phyloP scores from a whole-genome alignment of 371 early-diverging fungal species.

The Apophysomyces trapeziformis region DNA sequence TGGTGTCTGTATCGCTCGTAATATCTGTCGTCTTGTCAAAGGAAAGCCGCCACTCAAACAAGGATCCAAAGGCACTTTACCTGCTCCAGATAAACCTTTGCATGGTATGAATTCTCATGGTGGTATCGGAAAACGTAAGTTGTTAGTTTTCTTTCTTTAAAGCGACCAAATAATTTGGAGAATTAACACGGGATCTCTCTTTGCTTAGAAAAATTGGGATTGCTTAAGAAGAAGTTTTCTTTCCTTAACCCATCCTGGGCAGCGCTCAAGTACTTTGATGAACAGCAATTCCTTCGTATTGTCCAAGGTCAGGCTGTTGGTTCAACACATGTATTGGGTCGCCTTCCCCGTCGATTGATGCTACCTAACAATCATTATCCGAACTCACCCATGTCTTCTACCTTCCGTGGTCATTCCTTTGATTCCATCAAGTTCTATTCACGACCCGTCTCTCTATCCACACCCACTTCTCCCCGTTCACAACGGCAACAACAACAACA shows the following conservation, averaged over 20 bases:
- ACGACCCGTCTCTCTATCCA: neutral
- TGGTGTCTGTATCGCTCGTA: conserved; percentile 54
- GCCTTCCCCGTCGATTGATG: conserved; percentile 22
- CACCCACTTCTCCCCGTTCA: neutral
- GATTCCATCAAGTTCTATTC: conserved; percentile 6
- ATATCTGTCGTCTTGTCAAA: conserved; percentile 52
- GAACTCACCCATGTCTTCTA: neutral
- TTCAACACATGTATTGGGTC: conserved; percentile 24
- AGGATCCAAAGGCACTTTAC: conserved; percentile 42
- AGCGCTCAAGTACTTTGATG: conserved; percentile 39
- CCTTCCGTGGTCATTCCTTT: conserved; percentile 3
- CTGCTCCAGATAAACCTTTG: conserved; percentile 41
- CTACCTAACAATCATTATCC: conserved; percentile 11
- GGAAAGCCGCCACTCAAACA: conserved; percentile 47
- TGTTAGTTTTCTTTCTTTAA: neutral
- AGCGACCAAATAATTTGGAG: no score
- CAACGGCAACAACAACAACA: neutral
- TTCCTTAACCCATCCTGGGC: conserved; percentile 38
- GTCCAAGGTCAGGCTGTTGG: conserved; percentile 29
- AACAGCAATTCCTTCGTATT: conserved; percentile 30
- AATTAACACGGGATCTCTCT: no score
- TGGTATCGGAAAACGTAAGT: conserved; percentile 51
- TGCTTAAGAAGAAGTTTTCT: conserved; percentile 29
- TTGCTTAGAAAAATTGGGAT: conserved; percentile 24
- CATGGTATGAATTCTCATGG: conserved; percentile 50